These are phyloP conservation scores for Aspergillus phoenicis DNA, from an alignment of 2,329 filamentous ascomycete species.

Conservation along the genomic window DNA sequence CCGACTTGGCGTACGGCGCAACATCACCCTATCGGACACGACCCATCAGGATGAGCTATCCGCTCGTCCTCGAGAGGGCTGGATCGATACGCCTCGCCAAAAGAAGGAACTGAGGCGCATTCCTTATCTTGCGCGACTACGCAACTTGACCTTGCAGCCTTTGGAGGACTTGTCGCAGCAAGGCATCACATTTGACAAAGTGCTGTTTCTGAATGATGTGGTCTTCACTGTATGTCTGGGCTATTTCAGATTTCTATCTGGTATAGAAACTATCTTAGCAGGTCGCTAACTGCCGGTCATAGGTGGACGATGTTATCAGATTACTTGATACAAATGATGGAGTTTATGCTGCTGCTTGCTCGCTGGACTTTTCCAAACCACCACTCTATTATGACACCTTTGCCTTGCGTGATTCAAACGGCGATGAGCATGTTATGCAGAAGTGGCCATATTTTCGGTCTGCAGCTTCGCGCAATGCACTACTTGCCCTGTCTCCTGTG, in stretches of 20 bases:
- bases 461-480: slow-evolving; percentile 53
- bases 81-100: slow-evolving; percentile 62
- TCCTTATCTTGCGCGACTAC: slow-evolving; percentile 65
- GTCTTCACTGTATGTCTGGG: slow-evolving; percentile 42
- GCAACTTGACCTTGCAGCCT: slow-evolving; percentile 66
- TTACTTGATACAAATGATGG: slow-evolving; percentile 62
- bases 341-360: slow-evolving; percentile 68
- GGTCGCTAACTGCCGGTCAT: not conserved
- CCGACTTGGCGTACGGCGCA: slow-evolving; percentile 55
- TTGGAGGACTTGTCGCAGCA: slow-evolving; percentile 54
- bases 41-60: slow-evolving; percentile 62
- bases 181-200: slow-evolving; percentile 59
- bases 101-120: slow-evolving; percentile 65
- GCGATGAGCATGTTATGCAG: slow-evolving; percentile 63
- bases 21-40: slow-evolving; percentile 59
- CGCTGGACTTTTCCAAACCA: slow-evolving; percentile 68
- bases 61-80: slow-evolving; percentile 55
- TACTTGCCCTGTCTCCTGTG: slow-evolving; percentile 57
- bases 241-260: too few relatives aligned
- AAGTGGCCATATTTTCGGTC: slow-evolving; percentile 63
- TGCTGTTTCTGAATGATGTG: slow-evolving; percentile 60
- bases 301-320: slow-evolving; percentile 56
- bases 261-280: not conserved
- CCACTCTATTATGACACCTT: slow-evolving; percentile 75
- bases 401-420: slow-evolving; percentile 68